Percentiles rank a stretch among this genome's conserved stretches.
Conservation (phyloP, 179 eudicot species). For the Spinacia oleracea region DNA sequence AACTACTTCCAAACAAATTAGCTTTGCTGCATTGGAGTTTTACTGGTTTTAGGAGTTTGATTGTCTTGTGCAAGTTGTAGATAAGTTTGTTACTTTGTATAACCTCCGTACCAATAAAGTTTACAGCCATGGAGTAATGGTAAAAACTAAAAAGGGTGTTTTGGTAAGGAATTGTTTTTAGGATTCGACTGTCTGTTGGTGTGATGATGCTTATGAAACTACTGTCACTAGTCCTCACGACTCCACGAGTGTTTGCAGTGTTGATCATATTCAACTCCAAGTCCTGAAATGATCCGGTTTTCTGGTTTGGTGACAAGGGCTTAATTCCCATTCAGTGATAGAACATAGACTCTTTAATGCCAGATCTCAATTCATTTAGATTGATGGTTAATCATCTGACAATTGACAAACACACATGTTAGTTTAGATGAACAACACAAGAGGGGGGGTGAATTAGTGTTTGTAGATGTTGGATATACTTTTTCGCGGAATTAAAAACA, state of each 20-base stretch:
- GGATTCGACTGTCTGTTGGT: neutral
- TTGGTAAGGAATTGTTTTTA: neutral
- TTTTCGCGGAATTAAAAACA: no score
- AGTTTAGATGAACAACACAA: no score
- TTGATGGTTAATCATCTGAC: neutral
- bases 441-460: no score
- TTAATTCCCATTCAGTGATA: neutral
- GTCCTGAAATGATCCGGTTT: no score
- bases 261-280: neutral
- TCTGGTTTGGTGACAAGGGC: no score
- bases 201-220: neutral
- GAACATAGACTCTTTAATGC: neutral
- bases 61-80: neutral
- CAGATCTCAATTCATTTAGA: neutral
- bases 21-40: neutral
- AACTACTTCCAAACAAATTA: neutral
- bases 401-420: neutral
- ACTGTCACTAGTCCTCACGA: neutral
- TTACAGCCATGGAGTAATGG: neutral
- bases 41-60: neutral
- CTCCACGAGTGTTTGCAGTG: neutral
- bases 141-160: neutral
- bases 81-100: neutral
- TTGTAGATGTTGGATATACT: no score
- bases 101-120: neutral